These are phyloP conservation scores for Silene vulgaris DNA, from an alignment of 179 eudicot species.

Conservation along the genomic window DNA sequence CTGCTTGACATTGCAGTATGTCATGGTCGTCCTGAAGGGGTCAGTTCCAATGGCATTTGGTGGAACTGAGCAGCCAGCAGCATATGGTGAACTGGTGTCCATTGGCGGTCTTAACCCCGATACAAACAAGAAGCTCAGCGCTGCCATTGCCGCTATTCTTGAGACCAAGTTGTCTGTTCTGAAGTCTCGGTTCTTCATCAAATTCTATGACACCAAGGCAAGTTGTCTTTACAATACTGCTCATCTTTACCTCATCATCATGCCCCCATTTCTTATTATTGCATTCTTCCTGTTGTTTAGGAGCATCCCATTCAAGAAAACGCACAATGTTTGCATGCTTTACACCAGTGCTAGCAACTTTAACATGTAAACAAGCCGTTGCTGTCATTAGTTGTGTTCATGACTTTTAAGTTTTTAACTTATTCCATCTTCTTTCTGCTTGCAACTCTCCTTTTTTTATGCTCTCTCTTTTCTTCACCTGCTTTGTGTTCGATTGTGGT, in stretches of 20 bases:
- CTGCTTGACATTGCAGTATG: slow-evolving; percentile 49
- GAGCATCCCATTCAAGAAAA: slow-evolving; percentile 76
- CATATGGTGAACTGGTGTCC: slow-evolving; percentile 85
- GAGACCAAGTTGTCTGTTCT: slow-evolving; percentile 75
- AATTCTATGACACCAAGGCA: slow-evolving; percentile 86
- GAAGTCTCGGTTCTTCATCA: slow-evolving; percentile 70
- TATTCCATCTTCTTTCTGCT: not conserved
- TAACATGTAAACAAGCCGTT: slow-evolving; percentile 52
- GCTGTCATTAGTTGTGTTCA: slow-evolving; percentile 22
- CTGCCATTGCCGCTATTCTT: slow-evolving; percentile 67
- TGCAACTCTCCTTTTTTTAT: not conserved
- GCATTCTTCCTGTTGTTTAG: slow-evolving; percentile 60
- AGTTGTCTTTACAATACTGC: slow-evolving; percentile 25
- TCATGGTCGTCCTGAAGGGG: slow-evolving; percentile 88
- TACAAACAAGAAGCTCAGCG: slow-evolving; percentile 84
- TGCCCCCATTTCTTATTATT: slow-evolving; percentile 41
- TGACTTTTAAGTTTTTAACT: not conserved
- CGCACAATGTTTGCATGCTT: slow-evolving; percentile 96
- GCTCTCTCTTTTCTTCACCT: not conserved
- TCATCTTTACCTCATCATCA: slow-evolving; percentile 13
- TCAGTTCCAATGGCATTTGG: slow-evolving; percentile 90
- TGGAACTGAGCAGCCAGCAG: slow-evolving; percentile 89
- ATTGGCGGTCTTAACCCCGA: slow-evolving; percentile 78
- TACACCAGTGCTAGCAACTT: slow-evolving; percentile 74
- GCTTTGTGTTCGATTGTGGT: not conserved